These are phyloP conservation scores for Gossypium davidsonii DNA, from an alignment of 441 rosid species.

Conservation along the genomic window DNA sequence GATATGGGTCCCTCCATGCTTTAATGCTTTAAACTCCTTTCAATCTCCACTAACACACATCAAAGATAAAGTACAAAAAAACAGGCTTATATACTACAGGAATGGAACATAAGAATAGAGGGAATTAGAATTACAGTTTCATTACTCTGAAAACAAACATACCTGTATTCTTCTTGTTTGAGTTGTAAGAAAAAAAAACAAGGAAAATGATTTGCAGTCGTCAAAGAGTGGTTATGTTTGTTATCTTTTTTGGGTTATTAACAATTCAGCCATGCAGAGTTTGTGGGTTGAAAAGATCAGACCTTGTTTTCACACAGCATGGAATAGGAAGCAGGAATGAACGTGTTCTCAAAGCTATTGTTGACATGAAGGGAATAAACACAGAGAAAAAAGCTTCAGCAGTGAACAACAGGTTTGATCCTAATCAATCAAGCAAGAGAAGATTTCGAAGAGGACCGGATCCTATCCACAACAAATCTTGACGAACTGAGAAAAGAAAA, in stretches of 20 bases:
- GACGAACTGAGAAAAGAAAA: constrained; percentile 13
- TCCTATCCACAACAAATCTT: constrained; percentile 88
- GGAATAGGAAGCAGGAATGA: constrained; percentile 18
- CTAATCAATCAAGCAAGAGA: constrained; percentile 73
- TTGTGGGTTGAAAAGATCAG: constrained; percentile 34
- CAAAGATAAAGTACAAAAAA: constrained; percentile 33
- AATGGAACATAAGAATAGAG: constrained; percentile 36
- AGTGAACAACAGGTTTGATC: constrained; percentile 33
- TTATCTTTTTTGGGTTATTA: constrained; percentile 49
- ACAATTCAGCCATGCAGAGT: constrained; percentile 34
- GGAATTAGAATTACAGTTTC: constrained; percentile 34
- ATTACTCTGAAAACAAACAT: constrained; percentile 29
- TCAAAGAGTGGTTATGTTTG: constrained; percentile 41
- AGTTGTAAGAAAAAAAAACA: too few relatives aligned
- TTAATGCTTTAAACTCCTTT: constrained; percentile 58
- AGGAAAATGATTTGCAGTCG: constrained; percentile 41
- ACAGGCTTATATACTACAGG: constrained; percentile 51
- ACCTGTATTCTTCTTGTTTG: constrained; percentile 40
- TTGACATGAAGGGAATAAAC: constrained; percentile 26
- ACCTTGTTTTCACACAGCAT: constrained; percentile 23
- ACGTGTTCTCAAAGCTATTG: constrained; percentile 34
- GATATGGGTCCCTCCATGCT: constrained; percentile 47
- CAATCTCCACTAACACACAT: constrained; percentile 34
- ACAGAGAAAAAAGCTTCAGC: constrained; percentile 28
- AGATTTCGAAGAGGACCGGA: constrained; percentile 73